Evolutionary conservation across 768 basidiomycete species (phyloP).

Genomic region (Tephrocybe sp.): DNA sequence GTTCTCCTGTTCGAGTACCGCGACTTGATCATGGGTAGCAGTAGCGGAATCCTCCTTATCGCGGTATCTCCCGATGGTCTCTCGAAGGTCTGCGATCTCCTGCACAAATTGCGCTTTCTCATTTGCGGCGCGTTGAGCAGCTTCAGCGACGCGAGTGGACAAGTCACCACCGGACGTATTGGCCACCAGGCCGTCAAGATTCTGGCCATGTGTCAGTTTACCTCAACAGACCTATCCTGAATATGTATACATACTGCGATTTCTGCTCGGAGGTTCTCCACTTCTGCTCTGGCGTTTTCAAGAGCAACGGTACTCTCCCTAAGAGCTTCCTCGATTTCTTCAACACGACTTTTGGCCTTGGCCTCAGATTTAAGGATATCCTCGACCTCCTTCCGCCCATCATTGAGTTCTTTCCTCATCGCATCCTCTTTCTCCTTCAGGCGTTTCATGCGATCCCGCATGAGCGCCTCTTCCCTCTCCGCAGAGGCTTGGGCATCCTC

Average conservation of each 20-base stretch:
- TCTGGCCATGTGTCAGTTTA: slow-evolving; percentile 37
- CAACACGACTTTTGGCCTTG: slow-evolving; percentile 59
- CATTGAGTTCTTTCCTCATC: slow-evolving; percentile 67
- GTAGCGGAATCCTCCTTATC: slow-evolving; percentile 19
- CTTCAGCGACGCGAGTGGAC: slow-evolving; percentile 45
- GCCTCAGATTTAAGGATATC: slow-evolving; percentile 60
- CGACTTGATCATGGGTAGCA: slow-evolving; percentile 7
- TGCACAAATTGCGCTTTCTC: slow-evolving; percentile 52
- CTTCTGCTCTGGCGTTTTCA: slow-evolving; percentile 87
- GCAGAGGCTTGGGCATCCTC: slow-evolving; percentile 71
- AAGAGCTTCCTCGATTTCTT: slow-evolving; percentile 88
- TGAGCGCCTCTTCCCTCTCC: slow-evolving; percentile 68
- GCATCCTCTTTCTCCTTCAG: slow-evolving; percentile 72
- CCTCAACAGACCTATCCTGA: slow-evolving; percentile 1
- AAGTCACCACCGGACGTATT: slow-evolving; percentile 38
- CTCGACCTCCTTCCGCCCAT: slow-evolving; percentile 65
- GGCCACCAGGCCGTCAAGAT: slow-evolving; percentile 59
- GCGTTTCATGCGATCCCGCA: slow-evolving; percentile 62
- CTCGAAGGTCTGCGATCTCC: slow-evolving; percentile 55
- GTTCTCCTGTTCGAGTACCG: slow-evolving; percentile 17
- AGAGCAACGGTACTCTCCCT: slow-evolving; percentile 83
- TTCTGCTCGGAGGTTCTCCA: slow-evolving; percentile 75
- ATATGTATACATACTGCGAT: slow-evolving; percentile 52
- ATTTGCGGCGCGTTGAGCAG: slow-evolving; percentile 43
- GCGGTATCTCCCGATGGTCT: slow-evolving; percentile 40